Base-by-base conservation (phyloP, 306 rosid genomes). In the Fagus sylvatica region DNA sequence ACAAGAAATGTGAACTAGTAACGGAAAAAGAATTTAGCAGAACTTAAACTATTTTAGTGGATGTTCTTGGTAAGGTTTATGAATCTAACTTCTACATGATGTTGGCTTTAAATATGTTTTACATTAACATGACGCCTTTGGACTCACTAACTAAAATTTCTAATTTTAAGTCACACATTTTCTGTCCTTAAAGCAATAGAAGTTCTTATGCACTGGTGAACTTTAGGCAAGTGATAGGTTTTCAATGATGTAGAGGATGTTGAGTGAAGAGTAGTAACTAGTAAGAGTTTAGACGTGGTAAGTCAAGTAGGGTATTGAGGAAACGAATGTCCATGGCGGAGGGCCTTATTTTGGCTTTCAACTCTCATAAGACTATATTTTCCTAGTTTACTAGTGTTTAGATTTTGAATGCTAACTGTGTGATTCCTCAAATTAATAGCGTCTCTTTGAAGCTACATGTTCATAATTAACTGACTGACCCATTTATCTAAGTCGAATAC, bases 1-100 rank as follows among this genome's bases (percentile, higher is more conserved):
- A 61, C 73, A 68, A 74, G 75, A 69, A 74, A n/a, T 70, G 8
- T 7, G 37, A 76, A 62, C 56, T 32, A 39, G 73, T 66, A 49
- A 57, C 71, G 72, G 53, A 22, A 59, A 41, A 59, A 65, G 39
- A 48, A 36, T 43, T 48, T 75, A 49, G 70, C 17, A 2, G 75
- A 34, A 34, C 72, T 13, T 4, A 30, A 13, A 34, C n/a, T 66
- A 17, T 49, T 65, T 64, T 3, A 53, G 46, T 17, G 65, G 32
- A 59, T 69, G 66, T 76, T 67, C 30, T 67, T 57, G 28, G 10
- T 16, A 17, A 53, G 40, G 1, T 53, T 53, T 37, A 37, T 78
- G 66, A 33, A 70, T 77, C 32, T 2, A 15, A 57, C 8, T 59
- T 32, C 11, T 46, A 19, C 19, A 28, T 57, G 32, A 22, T 74